A percentile compares a stretch with the other conserved stretches of the same genome.
phyloP scores from a whole-genome alignment of 148 eudicot species.

The Cornus suecica region DNA sequence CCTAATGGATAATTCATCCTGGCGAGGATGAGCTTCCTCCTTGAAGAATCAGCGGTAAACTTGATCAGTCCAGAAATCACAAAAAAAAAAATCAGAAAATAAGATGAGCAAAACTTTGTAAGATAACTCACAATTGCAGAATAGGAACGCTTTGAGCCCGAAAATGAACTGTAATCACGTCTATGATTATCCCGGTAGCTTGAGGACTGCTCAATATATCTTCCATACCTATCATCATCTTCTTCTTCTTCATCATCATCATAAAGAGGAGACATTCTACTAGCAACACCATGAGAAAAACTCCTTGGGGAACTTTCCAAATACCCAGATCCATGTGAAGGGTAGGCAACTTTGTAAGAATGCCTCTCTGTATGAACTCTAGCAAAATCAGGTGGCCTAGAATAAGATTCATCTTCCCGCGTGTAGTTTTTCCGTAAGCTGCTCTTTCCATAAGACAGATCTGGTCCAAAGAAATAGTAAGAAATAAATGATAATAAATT shows the following conservation, averaged over 20 bases:
- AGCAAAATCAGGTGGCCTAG: slow-evolving; percentile 5
- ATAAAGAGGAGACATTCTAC: not conserved
- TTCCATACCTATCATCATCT: slow-evolving; percentile 3
- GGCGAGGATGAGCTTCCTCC: slow-evolving; percentile 1
- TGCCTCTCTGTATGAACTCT: not conserved
- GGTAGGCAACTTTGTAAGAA: not conserved
- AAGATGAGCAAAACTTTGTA: not conserved
- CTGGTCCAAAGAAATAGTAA: not conserved
- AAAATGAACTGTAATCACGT: not conserved
- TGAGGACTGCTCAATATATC: slow-evolving; percentile 5
- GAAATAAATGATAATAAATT: not conserved
- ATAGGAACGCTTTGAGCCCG: slow-evolving; percentile 3
- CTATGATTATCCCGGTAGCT: not conserved
- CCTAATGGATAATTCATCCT: not conserved
- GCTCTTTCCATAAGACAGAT: not conserved
- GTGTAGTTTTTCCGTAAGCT: not conserved
- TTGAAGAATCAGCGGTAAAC: not conserved
- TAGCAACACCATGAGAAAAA: not conserved
- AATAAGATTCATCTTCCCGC: not conserved
- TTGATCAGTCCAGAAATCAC: not conserved
- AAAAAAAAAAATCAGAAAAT: not conserved
- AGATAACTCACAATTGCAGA: slow-evolving; percentile 1
- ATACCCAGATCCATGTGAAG: slow-evolving; percentile 3
- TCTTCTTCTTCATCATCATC: too few species aligned
- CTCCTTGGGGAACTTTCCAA: not conserved